Base-by-base conservation (phyloP, 2,329 filamentous ascomycete genomes). In the Colletotrichum orbiculare region DNA sequence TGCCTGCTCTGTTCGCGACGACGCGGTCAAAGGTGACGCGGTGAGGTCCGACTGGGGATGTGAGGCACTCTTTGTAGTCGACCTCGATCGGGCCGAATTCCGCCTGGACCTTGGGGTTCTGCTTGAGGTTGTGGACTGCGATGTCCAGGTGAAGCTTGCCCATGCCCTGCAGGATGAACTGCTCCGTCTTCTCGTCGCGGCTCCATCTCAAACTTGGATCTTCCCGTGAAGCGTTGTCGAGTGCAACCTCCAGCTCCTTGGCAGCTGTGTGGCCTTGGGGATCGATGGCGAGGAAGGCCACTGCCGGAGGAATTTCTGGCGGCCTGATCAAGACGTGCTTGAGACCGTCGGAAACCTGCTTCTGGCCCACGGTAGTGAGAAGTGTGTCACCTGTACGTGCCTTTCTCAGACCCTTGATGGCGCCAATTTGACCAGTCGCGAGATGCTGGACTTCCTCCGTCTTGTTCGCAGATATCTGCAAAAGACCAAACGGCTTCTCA, bases 201-300 rank as follows among this genome's bases (percentile, higher is more conserved):
- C 85, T 91, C 74, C 97, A 92, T 61, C 96, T 88, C 25, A 99
- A 82, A 76, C 94, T 97, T 0, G 96, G 96, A 72, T 99, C 96
- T 79, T 99, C 96, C 70, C 96, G 85, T 0, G 97, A 87, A 6
- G 97, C 85, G 53, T 96, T 87, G 6, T 88, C 86, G 6, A 99
- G 81, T 1, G 91, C 90, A 6, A 91, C 87, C 60, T 92, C 87
- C 6, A 99, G 87, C 64, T 90, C 87, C 71, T 94, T 94, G 71
- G 94, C 91, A 69, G 94, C 93, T 38, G 90, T 86, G 38, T 92
- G 81, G 71, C 92, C 90, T 70, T 93, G 83, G 0, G 85, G 93
- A 69, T 98, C 95, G 35, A 98, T 89, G 66, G 94, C 93, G n/a
- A 96, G 90, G 76, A 98, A 99, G 73, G 97, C 97, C 0, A 99